phyloP scores from a whole-genome alignment of 2,329 filamentous ascomycete species.

The Clonostachys solani region DNA sequence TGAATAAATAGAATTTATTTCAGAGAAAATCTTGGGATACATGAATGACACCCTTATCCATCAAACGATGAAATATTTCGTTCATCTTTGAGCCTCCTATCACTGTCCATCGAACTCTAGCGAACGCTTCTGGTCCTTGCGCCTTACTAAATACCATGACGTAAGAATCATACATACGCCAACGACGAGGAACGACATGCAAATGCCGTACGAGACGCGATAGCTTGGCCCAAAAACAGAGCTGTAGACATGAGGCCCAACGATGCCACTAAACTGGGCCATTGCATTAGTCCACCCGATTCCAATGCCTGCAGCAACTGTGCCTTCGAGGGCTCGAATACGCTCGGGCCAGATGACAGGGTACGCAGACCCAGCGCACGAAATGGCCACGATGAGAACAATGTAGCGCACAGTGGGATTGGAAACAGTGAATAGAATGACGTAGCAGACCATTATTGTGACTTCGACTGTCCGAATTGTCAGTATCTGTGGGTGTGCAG shows the following conservation, averaged over 20 bases:
- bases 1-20: too few species aligned
- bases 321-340: constrained; percentile 29
- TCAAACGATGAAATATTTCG: too few species aligned
- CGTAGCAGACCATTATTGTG: constrained; percentile 28
- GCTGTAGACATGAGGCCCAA: constrained; percentile 32
- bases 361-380: constrained; percentile 29
- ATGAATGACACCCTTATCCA: too few species aligned
- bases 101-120: too few species aligned
- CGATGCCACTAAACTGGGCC: constrained; percentile 28
- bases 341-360: constrained; percentile 32
- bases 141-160: constrained; percentile 12
- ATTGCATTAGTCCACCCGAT: constrained; percentile 28
- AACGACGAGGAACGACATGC: constrained; percentile 22
- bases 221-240: constrained; percentile 30
- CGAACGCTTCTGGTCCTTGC: constrained; percentile 4
- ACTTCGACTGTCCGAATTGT: constrained; percentile 15
- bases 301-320: constrained; percentile 27
- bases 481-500: not conserved
- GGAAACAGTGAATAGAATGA: constrained; percentile 28
- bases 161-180: constrained; percentile 12
- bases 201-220: constrained; percentile 25
- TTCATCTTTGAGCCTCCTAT: too few species aligned
- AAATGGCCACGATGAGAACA: constrained; percentile 31
- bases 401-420: constrained; percentile 27
- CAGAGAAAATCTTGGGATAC: too few species aligned